Conservation (phyloP, 768 basidiomycete species). For the Boletus speciosus region DNA sequence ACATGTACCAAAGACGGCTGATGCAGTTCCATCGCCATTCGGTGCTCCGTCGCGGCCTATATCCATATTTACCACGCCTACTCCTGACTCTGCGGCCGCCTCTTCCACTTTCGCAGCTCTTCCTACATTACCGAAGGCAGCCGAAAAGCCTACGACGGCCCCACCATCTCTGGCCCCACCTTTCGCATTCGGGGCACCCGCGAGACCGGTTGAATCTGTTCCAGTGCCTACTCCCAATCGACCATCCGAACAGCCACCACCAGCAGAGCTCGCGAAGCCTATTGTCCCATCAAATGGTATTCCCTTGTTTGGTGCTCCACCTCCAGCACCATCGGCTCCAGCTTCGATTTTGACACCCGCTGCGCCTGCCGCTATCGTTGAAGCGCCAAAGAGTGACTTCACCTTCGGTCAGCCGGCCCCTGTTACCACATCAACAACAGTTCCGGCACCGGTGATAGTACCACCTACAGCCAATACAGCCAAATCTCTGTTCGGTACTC, state of each 20-base stretch:
- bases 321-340: slow-evolving; percentile 1
- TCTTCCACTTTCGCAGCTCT: slow-evolving; percentile 8
- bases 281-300: slow-evolving; percentile 2
- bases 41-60: slow-evolving; percentile 5
- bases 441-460: slow-evolving; percentile 3
- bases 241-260: slow-evolving; percentile 10
- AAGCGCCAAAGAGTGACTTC: slow-evolving; percentile 33
- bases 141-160: slow-evolving; percentile 12
- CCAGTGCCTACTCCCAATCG: slow-evolving; percentile 1
- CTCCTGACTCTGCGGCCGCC: background rate
- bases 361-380: slow-evolving; percentile 10
- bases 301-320: slow-evolving; percentile 28
- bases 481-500: slow-evolving; percentile 41
- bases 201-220: slow-evolving; percentile 21
- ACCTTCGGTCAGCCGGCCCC: slow-evolving; percentile 29
- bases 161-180: slow-evolving; percentile 11
- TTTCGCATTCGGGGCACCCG: slow-evolving; percentile 30
- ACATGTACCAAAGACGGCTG: slow-evolving; percentile 5
- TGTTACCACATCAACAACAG: slow-evolving; percentile 4
- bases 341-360: slow-evolving; percentile 10
- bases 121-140: slow-evolving; percentile 15
- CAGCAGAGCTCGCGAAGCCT: slow-evolving; percentile 6
- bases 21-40: slow-evolving; percentile 11
- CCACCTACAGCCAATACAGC: slow-evolving; percentile 32
- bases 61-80: slow-evolving; percentile 3